Evolutionary conservation across 352 stramenopile genomes (phyloP), one percentile per base, ranked within the genome.

Genomic region (Phytopythium chamaehyphon): DNA sequence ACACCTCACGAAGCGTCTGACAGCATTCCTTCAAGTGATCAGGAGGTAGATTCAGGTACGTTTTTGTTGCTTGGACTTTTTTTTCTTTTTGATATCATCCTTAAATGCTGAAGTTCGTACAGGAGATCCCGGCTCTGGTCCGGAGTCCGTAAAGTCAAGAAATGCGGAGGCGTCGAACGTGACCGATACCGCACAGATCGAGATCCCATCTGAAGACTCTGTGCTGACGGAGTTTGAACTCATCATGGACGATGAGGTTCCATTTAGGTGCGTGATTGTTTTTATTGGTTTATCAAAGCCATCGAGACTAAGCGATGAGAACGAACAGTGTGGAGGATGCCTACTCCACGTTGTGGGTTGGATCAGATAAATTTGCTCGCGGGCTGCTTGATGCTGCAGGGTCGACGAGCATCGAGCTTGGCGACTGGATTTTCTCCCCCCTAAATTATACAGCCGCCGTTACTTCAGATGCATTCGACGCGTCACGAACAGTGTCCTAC

Each of bases 141-240:
- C 28, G 5, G 28, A 33, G 9, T 33, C 5, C 28, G 42, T 57
- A 51, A 24, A 58, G 22, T 23, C 24, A 9, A 24, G 45, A n/a
- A 57, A 63, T 36, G 35, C 10, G 14, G 59, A 43, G 12, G 40
- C 49, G 7, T 15, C 37, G 49, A 57, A 15, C 19, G 40, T 45
- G n/a, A 39, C 6, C 28, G 28, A 33, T 9, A 33, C 5, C 9
- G 28, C 9, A 33, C 5, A 33, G 28, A 31, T 47, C 23, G 51
- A 46, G 3, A 61, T 87, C 18, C 71, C 75, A 46, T 58, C 64
- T 1, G 70, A 66, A 26, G 79, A 93, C 59, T 9, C 47, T 0
- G 35, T 84, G n/a, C 52, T 93, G 6, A 49, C 61, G 31, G 85
- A 95, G 40, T 95, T 73, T 33, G 79, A 95, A 46, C 40, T 93